Evolutionary conservation across 768 basidiomycete genomes (phyloP).

Genomic region (Suillus decipiens): DNA sequence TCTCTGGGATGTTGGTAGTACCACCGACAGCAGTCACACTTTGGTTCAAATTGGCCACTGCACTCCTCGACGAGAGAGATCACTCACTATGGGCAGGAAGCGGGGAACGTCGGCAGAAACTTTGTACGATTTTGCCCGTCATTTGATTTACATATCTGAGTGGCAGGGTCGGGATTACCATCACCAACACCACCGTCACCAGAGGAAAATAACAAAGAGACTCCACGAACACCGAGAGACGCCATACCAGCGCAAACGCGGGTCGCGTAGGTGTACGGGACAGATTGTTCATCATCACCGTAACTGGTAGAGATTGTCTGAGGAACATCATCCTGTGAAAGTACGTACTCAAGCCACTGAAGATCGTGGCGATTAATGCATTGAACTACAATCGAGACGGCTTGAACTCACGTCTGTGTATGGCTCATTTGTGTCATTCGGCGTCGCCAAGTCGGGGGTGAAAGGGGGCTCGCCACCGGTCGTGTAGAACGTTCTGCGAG

Average conservation of each 20-base stretch:
- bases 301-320: constrained; percentile 73
- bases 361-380: background rate
- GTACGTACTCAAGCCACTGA: constrained; percentile 65
- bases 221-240: constrained; percentile 65
- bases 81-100: constrained; percentile 56
- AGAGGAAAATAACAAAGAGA: constrained; percentile 65
- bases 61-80: background rate
- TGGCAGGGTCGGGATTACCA: constrained; percentile 26
- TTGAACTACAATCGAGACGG: background rate
- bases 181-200: constrained; percentile 65
- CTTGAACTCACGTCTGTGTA: constrained; percentile 40
- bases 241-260: constrained; percentile 64
- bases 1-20: constrained; percentile 59
- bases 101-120: constrained; percentile 65
- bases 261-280: constrained; percentile 55
- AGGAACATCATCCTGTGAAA: constrained; percentile 45
- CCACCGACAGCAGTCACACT: constrained; percentile 80
- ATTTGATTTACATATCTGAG: constrained; percentile 51
- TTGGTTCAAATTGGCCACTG: background rate
- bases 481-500: constrained; percentile 57
- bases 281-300: constrained; percentile 74
- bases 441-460: constrained; percentile 44
- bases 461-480: constrained; percentile 65
- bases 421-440: constrained; percentile 50
- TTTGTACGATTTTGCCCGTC: constrained; percentile 52